A percentile compares a stretch with the other conserved stretches of the same genome.
phyloP scores from a whole-genome alignment of 2,329 filamentous ascomycete species.

The Onygenales sp. region DNA sequence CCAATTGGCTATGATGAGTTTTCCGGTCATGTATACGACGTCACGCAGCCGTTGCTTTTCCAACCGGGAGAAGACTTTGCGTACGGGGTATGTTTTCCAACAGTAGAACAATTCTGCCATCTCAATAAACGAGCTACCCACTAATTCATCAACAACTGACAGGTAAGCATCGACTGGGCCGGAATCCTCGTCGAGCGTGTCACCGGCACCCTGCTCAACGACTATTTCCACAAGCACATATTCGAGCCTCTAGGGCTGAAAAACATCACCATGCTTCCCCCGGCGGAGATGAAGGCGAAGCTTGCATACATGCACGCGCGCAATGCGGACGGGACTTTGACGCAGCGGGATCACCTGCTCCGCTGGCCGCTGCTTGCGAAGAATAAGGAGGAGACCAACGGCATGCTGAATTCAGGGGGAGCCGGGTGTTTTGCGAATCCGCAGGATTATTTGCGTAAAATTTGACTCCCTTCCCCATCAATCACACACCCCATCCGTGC shows the following conservation, averaged over 20 bases:
- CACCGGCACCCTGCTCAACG: slow-evolving; percentile 36
- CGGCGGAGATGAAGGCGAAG: slow-evolving; percentile 42
- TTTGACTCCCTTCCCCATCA: background rate
- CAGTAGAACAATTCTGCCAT: background rate
- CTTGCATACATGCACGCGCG: slow-evolving; percentile 50
- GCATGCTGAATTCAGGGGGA: slow-evolving; percentile 50
- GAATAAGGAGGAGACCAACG: slow-evolving; percentile 33
- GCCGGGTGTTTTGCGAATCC: slow-evolving; percentile 53
- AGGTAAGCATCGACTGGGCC: slow-evolving; percentile 48
- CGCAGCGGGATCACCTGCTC: slow-evolving; percentile 41
- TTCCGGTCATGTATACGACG: slow-evolving; percentile 42
- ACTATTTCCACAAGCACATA: slow-evolving; percentile 41
- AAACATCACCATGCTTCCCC: slow-evolving; percentile 50
- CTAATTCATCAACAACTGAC: background rate
- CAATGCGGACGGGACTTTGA: slow-evolving; percentile 34
- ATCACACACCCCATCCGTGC: no score
- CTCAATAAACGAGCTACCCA: background rate
- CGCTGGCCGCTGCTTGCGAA: slow-evolving; percentile 38
- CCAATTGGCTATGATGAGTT: slow-evolving; percentile 51
- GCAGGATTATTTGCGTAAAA: slow-evolving; percentile 50
- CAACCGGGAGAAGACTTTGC: slow-evolving; percentile 55
- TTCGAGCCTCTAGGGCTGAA: slow-evolving; percentile 40
- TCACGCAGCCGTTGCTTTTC: slow-evolving; percentile 48
- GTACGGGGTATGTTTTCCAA: slow-evolving; percentile 42
- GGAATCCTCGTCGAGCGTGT: slow-evolving; percentile 41